Evolutionary conservation across 1,284 basidiomycete genomes (phyloP).

Genomic region (Trichosporon asahii): DNA sequence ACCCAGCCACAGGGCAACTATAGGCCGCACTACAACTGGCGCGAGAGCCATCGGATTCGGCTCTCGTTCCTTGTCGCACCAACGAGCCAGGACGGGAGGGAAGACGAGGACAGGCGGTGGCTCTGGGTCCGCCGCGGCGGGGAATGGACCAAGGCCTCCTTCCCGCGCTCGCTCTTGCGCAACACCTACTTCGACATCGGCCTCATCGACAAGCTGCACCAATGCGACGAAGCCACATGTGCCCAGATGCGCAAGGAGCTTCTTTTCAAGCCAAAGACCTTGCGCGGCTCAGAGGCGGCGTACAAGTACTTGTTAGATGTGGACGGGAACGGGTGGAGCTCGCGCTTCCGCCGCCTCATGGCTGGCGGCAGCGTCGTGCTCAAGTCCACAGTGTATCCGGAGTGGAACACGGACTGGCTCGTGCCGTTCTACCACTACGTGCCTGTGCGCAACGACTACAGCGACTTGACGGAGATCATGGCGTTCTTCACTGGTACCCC

Average conservation of each 20-base stretch:
- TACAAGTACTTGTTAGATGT: conserved; percentile 19
- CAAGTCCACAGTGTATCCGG: conserved; percentile 53
- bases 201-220: conserved; percentile 36
- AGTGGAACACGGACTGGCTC: conserved; percentile 54
- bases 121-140: conserved; percentile 46
- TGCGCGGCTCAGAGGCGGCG: conserved; percentile 37
- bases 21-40: conserved; percentile 42
- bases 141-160: conserved; percentile 36
- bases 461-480: conserved; percentile 55
- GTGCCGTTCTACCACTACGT: conserved; percentile 55
- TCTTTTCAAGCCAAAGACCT: conserved; percentile 32
- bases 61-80: conserved; percentile 39
- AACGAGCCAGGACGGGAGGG: conserved; percentile 31
- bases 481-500: conserved; percentile 55
- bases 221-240: conserved; percentile 49
- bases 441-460: conserved; percentile 53
- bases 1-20: conserved; percentile 16
- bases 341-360: conserved; percentile 49
- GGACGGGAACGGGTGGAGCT: conserved; percentile 51
- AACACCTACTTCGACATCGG: conserved; percentile 51
- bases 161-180: conserved; percentile 41
- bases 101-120: conserved; percentile 19
- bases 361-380: conserved; percentile 52
- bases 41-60: conserved; percentile 47
- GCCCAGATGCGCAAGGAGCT: conserved; percentile 44